Evolutionary conservation across 2,329 filamentous ascomycete species (phyloP).

Genomic region (Thermoascus crustaceus): DNA sequence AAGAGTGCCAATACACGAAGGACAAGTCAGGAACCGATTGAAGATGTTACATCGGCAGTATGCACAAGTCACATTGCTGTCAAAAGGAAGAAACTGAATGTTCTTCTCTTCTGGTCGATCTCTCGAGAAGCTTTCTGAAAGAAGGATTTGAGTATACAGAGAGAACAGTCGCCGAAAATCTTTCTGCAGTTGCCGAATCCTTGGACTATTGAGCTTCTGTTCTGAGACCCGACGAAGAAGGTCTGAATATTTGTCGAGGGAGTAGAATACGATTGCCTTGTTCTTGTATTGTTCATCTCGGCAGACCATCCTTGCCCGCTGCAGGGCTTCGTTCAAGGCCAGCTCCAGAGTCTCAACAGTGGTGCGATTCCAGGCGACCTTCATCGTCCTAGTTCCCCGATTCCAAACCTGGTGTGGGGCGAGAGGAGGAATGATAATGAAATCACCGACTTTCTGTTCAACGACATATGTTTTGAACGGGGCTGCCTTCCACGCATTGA

Average conservation of each 20-base stretch:
- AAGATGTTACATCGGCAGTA: slow-evolving; percentile 96
- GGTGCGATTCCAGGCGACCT: slow-evolving; percentile 95
- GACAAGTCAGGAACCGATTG: slow-evolving; percentile 91
- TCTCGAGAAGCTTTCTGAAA: slow-evolving; percentile 77
- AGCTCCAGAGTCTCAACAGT: slow-evolving; percentile 84
- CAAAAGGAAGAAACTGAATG: slow-evolving; percentile 70
- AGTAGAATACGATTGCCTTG: slow-evolving; percentile 89
- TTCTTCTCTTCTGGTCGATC: slow-evolving; percentile 55
- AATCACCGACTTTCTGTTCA: slow-evolving; percentile 82
- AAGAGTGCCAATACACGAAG: slow-evolving; percentile 63
- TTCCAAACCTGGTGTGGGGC: slow-evolving; percentile 99
- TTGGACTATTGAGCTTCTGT: slow-evolving; percentile 37
- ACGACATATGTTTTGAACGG: slow-evolving; percentile 90
- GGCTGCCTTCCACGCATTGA: slow-evolving; percentile 91
- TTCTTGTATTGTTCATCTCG: slow-evolving; percentile 98
- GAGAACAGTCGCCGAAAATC: slow-evolving; percentile 77
- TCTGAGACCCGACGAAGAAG: slow-evolving; percentile 52
- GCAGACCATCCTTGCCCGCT: slow-evolving; percentile 82
- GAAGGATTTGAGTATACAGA: slow-evolving; percentile 68
- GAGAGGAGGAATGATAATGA: slow-evolving; percentile 85
- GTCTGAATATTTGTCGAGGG: slow-evolving; percentile 66
- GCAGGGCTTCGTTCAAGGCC: slow-evolving; percentile 77
- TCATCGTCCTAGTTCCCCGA: slow-evolving; percentile 88
- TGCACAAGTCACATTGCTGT: slow-evolving; percentile 88
- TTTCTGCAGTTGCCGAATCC: slow-evolving; percentile 61